Evolutionary conservation across 2,329 filamentous ascomycete species (phyloP).

Genomic region (Trichoderma pleuroti): DNA sequence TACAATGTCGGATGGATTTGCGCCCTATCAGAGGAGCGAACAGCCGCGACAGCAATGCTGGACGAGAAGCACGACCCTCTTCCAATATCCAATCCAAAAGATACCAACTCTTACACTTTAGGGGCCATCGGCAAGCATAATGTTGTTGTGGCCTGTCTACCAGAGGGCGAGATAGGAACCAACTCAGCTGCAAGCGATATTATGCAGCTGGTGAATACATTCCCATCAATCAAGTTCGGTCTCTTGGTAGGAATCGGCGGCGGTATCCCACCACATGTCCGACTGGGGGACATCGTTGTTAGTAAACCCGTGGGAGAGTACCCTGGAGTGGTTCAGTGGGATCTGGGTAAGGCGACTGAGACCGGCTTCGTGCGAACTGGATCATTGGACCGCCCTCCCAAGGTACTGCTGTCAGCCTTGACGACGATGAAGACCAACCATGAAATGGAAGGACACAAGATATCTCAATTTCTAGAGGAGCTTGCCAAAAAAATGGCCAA

Average conservation of each 20-base stretch:
- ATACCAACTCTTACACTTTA: background rate
- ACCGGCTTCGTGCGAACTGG: background rate
- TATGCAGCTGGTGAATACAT: background rate
- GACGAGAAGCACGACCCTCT: background rate
- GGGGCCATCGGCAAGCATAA: background rate
- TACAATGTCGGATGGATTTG: background rate
- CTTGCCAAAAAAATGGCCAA: background rate
- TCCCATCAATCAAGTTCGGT: background rate
- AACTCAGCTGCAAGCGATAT: background rate
- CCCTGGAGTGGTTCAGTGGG: background rate
- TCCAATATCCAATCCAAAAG: background rate
- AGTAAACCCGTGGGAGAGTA: background rate
- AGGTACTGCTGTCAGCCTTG: background rate
- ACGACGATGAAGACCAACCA: background rate
- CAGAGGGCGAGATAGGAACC: background rate
- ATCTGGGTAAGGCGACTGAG: background rate
- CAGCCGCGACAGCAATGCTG: background rate
- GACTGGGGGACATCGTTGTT: background rate
- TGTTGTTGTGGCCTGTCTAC: background rate
- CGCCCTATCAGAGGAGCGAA: background rate
- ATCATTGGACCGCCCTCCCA: background rate
- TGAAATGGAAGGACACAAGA: background rate
- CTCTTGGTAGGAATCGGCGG: background rate
- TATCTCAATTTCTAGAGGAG: background rate
- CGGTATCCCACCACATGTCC: background rate